phyloP scores from a whole-genome alignment of 2,329 filamentous ascomycete species.

The Paecilomyces fulvus region DNA sequence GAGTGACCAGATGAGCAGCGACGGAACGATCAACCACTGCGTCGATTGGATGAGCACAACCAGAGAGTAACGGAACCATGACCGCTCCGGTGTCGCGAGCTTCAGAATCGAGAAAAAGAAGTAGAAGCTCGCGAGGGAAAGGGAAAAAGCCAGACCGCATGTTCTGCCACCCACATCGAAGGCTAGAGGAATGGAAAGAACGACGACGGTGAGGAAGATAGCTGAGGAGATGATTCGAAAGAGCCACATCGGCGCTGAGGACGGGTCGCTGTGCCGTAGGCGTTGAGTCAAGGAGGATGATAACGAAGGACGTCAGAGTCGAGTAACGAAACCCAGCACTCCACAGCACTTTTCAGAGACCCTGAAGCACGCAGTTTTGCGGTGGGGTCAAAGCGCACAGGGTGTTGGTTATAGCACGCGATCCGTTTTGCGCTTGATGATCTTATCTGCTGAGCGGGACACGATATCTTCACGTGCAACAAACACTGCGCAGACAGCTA shows the following conservation, averaged over 20 bases:
- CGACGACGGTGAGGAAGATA: slow-evolving; percentile 81
- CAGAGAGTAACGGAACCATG: slow-evolving; percentile 64
- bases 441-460: not conserved
- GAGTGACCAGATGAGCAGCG: slow-evolving; percentile 86
- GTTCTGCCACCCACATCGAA: slow-evolving; percentile 97
- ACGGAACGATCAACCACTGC: slow-evolving; percentile 81
- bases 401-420: not conserved
- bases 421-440: not conserved
- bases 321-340: not conserved
- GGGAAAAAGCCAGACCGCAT: slow-evolving; percentile 87
- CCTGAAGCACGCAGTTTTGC: not conserved
- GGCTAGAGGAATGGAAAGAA: slow-evolving; percentile 91
- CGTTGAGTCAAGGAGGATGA: not conserved
- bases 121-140: slow-evolving; percentile 84
- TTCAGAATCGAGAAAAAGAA: slow-evolving; percentile 75
- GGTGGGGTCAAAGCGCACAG: not conserved
- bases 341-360: not conserved
- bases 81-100: slow-evolving; percentile 69
- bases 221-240: slow-evolving; percentile 70
- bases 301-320: not conserved
- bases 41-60: slow-evolving; percentile 61
- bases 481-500: not conserved
- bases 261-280: not conserved
- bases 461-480: slow-evolving; percentile 1
- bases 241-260: slow-evolving; percentile 60